These are phyloP conservation scores for Apiospora aurea DNA, from an alignment of 2,329 filamentous ascomycete species.

Conservation along the genomic window DNA sequence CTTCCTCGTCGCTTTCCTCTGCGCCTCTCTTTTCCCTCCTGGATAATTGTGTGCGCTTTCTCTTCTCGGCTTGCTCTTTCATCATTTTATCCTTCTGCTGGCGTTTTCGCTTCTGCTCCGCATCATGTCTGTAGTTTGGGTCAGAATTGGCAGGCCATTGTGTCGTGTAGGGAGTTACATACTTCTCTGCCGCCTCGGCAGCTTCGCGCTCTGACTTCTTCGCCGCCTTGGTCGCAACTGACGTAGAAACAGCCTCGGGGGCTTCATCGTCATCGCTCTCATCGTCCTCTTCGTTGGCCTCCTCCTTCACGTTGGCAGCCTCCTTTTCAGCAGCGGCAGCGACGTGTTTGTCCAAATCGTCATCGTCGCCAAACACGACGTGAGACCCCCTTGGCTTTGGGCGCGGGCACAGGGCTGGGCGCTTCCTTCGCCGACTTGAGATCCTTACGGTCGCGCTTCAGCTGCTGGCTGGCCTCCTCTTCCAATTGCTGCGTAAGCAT, in stretches of 20 bases:
- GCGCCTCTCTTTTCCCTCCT: slow-evolving; percentile 28
- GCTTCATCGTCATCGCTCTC: slow-evolving; percentile 60
- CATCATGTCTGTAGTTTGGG: slow-evolving; percentile 51
- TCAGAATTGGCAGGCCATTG: slow-evolving; percentile 27
- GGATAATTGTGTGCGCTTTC: slow-evolving; percentile 46
- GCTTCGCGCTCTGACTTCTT: slow-evolving; percentile 55
- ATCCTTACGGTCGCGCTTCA: slow-evolving; percentile 33
- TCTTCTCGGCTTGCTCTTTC: slow-evolving; percentile 61
- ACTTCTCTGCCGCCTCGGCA: slow-evolving; percentile 60
- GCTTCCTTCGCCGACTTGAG: background rate
- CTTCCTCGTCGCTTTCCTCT: slow-evolving; percentile 24
- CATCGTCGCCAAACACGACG: slow-evolving; percentile 42
- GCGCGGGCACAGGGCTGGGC: slow-evolving; percentile 25
- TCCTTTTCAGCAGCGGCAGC: slow-evolving; percentile 35
- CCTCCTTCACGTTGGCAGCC: background rate
- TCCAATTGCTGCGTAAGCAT: slow-evolving; percentile 41
- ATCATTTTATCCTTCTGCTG: slow-evolving; percentile 61
- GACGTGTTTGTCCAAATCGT: slow-evolving; percentile 43
- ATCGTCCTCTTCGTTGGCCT: slow-evolving; percentile 40
- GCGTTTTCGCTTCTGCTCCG: slow-evolving; percentile 60
- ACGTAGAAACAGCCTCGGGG: slow-evolving; percentile 65
- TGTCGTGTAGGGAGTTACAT: slow-evolving; percentile 35
- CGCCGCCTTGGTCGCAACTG: slow-evolving; percentile 53
- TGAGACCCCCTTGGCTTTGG: slow-evolving; percentile 37
- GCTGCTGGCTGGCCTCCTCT: slow-evolving; percentile 40